A percentile compares a stretch with the other conserved stretches of the same genome.
Conservation (phyloP, 1,139 yeast species). For the Kodamaea sp. region DNA sequence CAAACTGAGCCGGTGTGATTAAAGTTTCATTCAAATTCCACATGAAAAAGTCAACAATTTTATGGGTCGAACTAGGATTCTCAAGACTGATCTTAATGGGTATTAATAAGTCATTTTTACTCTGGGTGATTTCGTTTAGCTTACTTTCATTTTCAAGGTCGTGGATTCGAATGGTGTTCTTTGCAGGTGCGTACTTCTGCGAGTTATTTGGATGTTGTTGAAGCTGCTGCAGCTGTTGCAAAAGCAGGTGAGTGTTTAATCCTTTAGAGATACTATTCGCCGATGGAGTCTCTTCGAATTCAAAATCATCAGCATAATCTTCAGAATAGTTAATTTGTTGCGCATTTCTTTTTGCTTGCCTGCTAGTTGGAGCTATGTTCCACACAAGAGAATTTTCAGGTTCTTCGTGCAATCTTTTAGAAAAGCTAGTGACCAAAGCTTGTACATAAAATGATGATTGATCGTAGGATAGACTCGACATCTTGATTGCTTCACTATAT, state of each 20-base stretch:
- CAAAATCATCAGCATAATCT: constrained; percentile 57
- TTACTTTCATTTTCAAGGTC: constrained; percentile 23
- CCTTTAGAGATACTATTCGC: constrained; percentile 16
- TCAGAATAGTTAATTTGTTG: constrained; percentile 83
- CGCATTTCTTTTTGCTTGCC: constrained; percentile 74
- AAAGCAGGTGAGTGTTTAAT: constrained; percentile 2
- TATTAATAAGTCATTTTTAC: constrained; percentile 48
- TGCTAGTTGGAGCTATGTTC: constrained; percentile 64
- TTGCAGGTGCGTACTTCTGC: constrained; percentile 36
- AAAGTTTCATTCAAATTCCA: constrained; percentile 84
- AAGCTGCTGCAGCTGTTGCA: constrained; percentile 14
- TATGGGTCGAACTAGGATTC: constrained; percentile 53
- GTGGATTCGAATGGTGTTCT: constrained; percentile 27
- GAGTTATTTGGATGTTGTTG: constrained; percentile 23
- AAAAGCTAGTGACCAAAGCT: constrained; percentile 16
- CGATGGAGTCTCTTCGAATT: constrained; percentile 52
- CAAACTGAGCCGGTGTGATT: constrained; percentile 81
- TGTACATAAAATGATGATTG: constrained; percentile 16
- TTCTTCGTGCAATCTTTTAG: constrained; percentile 37
- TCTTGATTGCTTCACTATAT: constrained; percentile 1
- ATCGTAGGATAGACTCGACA: constrained; percentile 13
- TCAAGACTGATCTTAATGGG: constrained; percentile 81
- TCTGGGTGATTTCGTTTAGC: constrained; percentile 25
- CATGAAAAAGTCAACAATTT: constrained; percentile 76
- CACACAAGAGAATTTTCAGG: constrained; percentile 60